phyloP scores from a whole-genome alignment of 1,139 yeast genomes.

The Meyerozyma elateridarum region DNA sequence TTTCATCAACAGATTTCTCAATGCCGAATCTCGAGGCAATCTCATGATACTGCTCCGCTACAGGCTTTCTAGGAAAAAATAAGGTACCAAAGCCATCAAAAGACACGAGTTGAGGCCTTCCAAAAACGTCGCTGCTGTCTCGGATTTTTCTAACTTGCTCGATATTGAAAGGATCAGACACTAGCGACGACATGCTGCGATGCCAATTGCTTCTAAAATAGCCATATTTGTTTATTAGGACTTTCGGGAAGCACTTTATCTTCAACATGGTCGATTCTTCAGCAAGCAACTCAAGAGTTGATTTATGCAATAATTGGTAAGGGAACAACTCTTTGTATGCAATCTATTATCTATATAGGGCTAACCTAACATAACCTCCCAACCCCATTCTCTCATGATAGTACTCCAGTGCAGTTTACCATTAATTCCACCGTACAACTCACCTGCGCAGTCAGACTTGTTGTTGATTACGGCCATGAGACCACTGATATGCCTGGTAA shows the following conservation, averaged over 20 bases:
- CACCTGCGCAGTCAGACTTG: slow-evolving; percentile 10
- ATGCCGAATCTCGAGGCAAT: slow-evolving; percentile 44
- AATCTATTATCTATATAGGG: not conserved
- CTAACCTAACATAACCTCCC: slow-evolving; percentile 57
- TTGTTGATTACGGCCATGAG: slow-evolving; percentile 41
- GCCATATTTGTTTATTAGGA: no score
- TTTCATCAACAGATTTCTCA: slow-evolving; percentile 22
- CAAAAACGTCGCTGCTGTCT: slow-evolving; percentile 27
- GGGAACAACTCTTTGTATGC: not conserved
- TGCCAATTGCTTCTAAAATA: not conserved
- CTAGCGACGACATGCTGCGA: not conserved
- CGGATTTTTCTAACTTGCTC: slow-evolving; percentile 23
- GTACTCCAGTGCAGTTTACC: slow-evolving; percentile 64
- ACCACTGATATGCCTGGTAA: slow-evolving; percentile 37
- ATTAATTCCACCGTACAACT: slow-evolving; percentile 37
- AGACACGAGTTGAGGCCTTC: slow-evolving; percentile 49
- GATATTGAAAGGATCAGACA: slow-evolving; percentile 25
- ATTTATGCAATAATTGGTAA: not conserved
- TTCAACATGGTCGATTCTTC: not conserved
- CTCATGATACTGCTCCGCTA: slow-evolving; percentile 47
- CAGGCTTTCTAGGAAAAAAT: slow-evolving; percentile 52
- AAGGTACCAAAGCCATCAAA: slow-evolving; percentile 68
- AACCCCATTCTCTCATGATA: slow-evolving; percentile 70
- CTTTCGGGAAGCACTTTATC: no score
- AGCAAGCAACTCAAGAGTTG: not conserved